Percentiles rank a stretch among this genome's conserved stretches.
phyloP scores from a whole-genome alignment of 768 basidiomycete species.

The Boletus sp. region DNA sequence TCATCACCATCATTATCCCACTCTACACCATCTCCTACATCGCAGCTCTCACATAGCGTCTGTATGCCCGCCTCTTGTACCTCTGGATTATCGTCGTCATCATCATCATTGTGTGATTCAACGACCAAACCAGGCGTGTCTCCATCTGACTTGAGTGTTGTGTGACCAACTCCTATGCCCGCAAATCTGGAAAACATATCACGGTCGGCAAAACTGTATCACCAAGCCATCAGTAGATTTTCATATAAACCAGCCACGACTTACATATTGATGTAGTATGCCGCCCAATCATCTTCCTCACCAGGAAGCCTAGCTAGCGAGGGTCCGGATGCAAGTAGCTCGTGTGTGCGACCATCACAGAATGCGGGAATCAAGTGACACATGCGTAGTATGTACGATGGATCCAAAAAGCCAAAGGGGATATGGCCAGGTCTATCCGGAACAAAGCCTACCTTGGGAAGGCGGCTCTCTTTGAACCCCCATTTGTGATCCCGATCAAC shows the following conservation, averaged over 20 bases:
- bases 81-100: background rate
- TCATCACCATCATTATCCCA: background rate
- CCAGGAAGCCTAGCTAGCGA: background rate
- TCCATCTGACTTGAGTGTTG: background rate
- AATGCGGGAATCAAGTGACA: background rate
- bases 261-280: background rate
- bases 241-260: background rate
- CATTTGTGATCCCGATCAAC: background rate
- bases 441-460: background rate
- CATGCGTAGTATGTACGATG: background rate
- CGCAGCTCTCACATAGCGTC: too few relatives aligned
- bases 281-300: background rate
- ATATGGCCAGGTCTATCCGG: background rate
- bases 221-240: background rate
- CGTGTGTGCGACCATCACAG: background rate
- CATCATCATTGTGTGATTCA: background rate
- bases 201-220: background rate
- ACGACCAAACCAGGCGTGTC: background rate
- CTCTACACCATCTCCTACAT: background rate
- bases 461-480: background rate
- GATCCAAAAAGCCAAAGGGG: background rate
- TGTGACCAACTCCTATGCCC: background rate
- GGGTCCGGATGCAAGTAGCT: background rate
- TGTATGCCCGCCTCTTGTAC: background rate
- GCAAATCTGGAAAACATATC: background rate